Conservation (phyloP, 352 stramenopile species). For the Phytopythium litorale region DNA sequence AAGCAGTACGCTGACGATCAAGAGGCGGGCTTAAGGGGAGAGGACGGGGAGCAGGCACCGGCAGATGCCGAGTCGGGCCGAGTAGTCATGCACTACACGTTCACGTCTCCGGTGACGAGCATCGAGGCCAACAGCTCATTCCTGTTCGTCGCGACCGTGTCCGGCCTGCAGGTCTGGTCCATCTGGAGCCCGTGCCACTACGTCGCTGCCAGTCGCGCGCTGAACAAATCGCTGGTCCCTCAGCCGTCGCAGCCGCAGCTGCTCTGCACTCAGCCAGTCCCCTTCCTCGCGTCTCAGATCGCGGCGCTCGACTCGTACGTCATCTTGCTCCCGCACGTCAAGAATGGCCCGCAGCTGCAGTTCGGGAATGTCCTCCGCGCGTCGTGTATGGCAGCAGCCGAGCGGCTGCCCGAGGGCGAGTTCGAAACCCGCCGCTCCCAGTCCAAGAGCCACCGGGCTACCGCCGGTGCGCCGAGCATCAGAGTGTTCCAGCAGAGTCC, state of each 20-base stretch:
- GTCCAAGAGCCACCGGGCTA: background rate
- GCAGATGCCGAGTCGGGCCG: conserved; percentile 45
- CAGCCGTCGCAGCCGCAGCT: conserved; percentile 72
- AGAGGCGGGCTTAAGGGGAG: conserved; percentile 2
- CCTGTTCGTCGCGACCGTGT: conserved; percentile 70
- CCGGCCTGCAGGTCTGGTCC: conserved; percentile 76
- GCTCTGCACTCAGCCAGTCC: conserved; percentile 58
- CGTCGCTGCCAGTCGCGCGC: conserved; percentile 57
- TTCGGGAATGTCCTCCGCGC: conserved; percentile 1
- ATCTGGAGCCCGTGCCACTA: conserved; percentile 87
- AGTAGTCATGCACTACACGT: conserved; percentile 85
- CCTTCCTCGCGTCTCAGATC: conserved; percentile 52
- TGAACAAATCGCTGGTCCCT: conserved; percentile 49
- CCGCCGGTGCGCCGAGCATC: conserved; percentile 26
- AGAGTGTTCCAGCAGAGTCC: conserved; percentile 75
- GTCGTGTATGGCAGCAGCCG: conserved; percentile 24
- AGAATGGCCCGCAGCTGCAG: background rate
- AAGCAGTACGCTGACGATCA: conserved; percentile 17
- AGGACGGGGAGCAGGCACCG: conserved; percentile 14
- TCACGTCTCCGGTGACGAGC: conserved; percentile 51
- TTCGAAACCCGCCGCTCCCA: conserved; percentile 47
- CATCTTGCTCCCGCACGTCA: conserved; percentile 47
- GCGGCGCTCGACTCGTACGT: conserved; percentile 77
- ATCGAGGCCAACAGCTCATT: conserved; percentile 86
- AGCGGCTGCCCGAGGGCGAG: conserved; percentile 46